These are phyloP conservation scores for Backusella australiensis DNA, from an alignment of 192 early-diverging fungal species.

Conservation along the genomic window DNA sequence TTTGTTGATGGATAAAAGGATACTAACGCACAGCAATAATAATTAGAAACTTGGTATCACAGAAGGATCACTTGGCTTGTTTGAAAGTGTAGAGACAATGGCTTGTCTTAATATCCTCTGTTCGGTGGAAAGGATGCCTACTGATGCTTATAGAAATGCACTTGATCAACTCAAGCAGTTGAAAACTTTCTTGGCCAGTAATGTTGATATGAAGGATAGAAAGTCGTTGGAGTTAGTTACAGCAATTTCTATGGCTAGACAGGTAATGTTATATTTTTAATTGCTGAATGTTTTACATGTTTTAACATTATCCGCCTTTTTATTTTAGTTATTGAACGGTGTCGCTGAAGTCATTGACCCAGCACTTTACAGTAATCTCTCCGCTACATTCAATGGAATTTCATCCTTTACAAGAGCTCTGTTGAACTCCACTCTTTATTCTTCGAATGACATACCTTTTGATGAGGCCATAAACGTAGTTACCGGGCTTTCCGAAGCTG, in stretches of 20 bases:
- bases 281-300: not conserved
- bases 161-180: conserved; percentile 21
- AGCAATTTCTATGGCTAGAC: conserved; percentile 16
- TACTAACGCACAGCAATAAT: not conserved
- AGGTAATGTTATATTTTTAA: conserved; percentile 16
- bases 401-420: conserved; percentile 7
- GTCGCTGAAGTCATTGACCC: not conserved
- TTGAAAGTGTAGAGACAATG: conserved; percentile 47
- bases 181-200: not conserved
- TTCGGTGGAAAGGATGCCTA: conserved; percentile 28
- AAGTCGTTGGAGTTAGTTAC: conserved; percentile 17
- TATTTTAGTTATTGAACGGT: conserved; percentile 23
- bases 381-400: conserved; percentile 5
- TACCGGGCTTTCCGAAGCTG: not conserved
- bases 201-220: conserved; percentile 18
- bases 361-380: not conserved
- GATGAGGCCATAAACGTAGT: not conserved
- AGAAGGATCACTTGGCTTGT: conserved; percentile 41
- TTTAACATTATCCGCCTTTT: not conserved
- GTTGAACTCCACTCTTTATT: conserved; percentile 10
- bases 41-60: conserved; percentile 35
- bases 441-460: not conserved
- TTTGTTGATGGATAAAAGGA: not conserved
- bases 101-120: conserved; percentile 46
- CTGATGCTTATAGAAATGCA: conserved; percentile 21